Conservation (phyloP, 208 protist species). For the Leishmania arabica region DNA sequence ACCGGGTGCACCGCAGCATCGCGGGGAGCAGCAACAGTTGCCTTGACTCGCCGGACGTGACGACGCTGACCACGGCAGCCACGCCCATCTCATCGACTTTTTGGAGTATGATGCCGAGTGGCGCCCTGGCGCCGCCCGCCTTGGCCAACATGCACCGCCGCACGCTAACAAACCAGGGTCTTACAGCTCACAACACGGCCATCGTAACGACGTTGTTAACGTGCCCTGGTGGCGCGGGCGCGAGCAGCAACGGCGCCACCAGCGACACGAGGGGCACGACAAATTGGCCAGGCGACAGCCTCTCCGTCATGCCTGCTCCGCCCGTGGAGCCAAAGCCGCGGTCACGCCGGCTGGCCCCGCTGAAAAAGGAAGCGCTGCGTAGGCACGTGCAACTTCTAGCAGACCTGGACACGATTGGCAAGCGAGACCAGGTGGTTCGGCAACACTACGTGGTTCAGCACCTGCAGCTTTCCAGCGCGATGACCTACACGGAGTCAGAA, state of each 20-base stretch:
- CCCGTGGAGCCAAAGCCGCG: conserved; percentile 26
- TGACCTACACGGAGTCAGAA: conserved; percentile 24
- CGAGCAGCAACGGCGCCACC: neutral
- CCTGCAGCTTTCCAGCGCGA: conserved; percentile 22
- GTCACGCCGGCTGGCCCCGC: conserved; percentile 8
- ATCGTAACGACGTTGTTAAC: no score
- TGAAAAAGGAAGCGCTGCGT: conserved; percentile 19
- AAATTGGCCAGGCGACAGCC: neutral
- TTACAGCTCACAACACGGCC: neutral
- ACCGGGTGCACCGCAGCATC: neutral
- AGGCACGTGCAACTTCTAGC: conserved; percentile 16
- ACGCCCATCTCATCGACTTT: neutral
- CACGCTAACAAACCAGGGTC: neutral
- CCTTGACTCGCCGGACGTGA: neutral
- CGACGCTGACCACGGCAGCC: neutral
- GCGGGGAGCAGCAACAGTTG: neutral
- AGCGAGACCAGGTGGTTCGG: conserved; percentile 26
- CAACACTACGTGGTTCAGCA: conserved; percentile 32
- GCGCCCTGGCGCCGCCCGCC: neutral
- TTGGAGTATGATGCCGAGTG: neutral
- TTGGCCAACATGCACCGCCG: neutral
- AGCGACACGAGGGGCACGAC: neutral
- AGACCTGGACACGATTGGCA: conserved; percentile 24
- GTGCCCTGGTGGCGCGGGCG: neutral
- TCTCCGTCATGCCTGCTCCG: conserved; percentile 16